phyloP scores from a whole-genome alignment of 1,139 yeast genomes.

The Diutina scorzettiae region DNA sequence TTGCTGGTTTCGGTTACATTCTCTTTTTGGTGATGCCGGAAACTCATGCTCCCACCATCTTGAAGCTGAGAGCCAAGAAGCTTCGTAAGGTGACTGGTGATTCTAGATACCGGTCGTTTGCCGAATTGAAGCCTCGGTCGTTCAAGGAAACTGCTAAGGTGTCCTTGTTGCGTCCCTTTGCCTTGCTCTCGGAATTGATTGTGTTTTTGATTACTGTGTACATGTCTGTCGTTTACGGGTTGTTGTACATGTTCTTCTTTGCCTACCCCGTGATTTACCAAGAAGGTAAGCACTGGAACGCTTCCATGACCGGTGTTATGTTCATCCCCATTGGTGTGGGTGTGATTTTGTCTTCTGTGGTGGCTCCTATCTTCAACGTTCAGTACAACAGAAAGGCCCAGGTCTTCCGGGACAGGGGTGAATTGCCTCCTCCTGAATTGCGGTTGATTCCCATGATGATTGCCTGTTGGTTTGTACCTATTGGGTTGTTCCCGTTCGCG shows the following conservation, averaged over 20 bases:
- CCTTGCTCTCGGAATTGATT: constrained; percentile 37
- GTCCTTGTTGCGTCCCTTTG: constrained; percentile 40
- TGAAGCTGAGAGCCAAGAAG: not conserved
- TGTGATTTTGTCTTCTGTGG: constrained; percentile 36
- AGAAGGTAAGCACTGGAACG: constrained; percentile 57
- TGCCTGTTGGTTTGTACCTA: constrained; percentile 51
- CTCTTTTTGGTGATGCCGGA: constrained; percentile 30
- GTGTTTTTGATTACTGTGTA: constrained; percentile 46
- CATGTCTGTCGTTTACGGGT: constrained; percentile 49
- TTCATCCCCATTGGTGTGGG: constrained; percentile 65
- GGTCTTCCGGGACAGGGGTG: constrained; percentile 37
- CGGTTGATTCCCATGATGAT: constrained; percentile 55
- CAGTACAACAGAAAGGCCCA: constrained; percentile 45
- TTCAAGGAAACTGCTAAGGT: constrained; percentile 30
- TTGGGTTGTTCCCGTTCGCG: constrained; percentile 45
- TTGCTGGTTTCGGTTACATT: constrained; percentile 40
- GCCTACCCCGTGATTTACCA: constrained; percentile 54
- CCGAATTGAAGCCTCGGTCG: constrained; percentile 33
- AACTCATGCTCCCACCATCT: constrained; percentile 45
- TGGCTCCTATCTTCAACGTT: constrained; percentile 49
- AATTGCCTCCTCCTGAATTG: constrained; percentile 48
- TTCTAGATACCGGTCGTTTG: constrained; percentile 33
- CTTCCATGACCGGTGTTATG: constrained; percentile 55
- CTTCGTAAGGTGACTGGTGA: constrained; percentile 46
- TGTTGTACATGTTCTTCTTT: constrained; percentile 47